These are phyloP conservation scores for Cladosporium sphaerospermum DNA, from an alignment of 2,329 filamentous ascomycete species.

Conservation along the genomic window DNA sequence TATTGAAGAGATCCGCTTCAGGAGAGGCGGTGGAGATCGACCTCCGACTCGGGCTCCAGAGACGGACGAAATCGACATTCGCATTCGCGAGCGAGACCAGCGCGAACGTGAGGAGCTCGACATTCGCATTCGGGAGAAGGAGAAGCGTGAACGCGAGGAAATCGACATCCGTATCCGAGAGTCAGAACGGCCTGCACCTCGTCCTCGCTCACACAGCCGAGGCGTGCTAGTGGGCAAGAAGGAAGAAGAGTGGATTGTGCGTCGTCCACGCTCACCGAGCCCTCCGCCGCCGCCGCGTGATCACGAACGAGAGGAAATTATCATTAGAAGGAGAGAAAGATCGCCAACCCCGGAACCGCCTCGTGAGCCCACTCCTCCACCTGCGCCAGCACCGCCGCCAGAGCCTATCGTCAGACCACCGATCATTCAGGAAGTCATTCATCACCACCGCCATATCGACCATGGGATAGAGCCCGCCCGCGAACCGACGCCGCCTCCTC, in stretches of 20 bases:
- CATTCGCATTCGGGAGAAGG: conserved; percentile 24
- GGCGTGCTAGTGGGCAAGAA: conserved; percentile 32
- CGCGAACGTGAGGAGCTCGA: conserved; percentile 25
- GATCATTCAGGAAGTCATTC: conserved; percentile 83
- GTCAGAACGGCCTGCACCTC: conserved; percentile 19
- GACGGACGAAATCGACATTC: conserved; percentile 28
- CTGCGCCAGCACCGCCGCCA: conserved; percentile 46
- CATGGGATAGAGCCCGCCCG: conserved; percentile 54
- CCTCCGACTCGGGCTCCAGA: conserved; percentile 25
- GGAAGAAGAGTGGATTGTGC: conserved; percentile 32
- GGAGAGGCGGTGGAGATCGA: conserved; percentile 31
- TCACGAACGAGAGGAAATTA: conserved; percentile 36
- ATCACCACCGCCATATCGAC: conserved; percentile 79
- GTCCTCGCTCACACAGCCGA: conserved; percentile 25
- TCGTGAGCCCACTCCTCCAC: conserved; percentile 29
- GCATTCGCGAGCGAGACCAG: conserved; percentile 25
- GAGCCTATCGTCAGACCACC: conserved; percentile 67
- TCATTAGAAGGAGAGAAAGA: conserved; percentile 41
- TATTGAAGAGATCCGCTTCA: conserved; percentile 45
- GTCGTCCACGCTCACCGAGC: conserved; percentile 30
- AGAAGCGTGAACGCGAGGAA: conserved; percentile 53
- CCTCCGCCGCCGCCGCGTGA: conserved; percentile 31
- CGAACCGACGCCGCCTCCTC: conserved; percentile 38
- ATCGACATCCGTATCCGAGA: conserved; percentile 69
- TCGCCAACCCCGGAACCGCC: conserved; percentile 27